Base-by-base conservation (phyloP, 1,139 yeast genomes). In the Debaryomycetaceae sp. region DNA sequence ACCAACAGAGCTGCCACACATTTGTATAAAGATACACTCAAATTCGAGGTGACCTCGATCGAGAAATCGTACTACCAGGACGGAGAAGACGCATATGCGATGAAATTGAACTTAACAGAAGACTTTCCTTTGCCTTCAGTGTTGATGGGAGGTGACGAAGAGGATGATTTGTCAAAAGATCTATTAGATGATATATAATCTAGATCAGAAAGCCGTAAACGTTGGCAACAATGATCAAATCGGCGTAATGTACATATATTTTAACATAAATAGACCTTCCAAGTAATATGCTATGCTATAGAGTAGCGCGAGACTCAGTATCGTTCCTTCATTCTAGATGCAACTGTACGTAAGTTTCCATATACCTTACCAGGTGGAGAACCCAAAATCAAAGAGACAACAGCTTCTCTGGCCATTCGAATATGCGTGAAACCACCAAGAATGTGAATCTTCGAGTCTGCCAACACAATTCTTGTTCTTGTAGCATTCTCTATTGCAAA, bases 291-390 rank as follows among this genome's bases (percentile, higher is more conserved):
- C 8, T 11, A 24, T 37, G 39, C 39, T 9, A 45, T 42, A 45
- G 41, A 39, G 36, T 41, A 31, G 34, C 40, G n/a, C 31, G 36
- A 22, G n/a, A 37, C 37, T 42, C 41, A 93, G 66, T 87, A 93
- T 60, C 98, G 82, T 70, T 95, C 99, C 74, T 95, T 93, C 85
- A 95, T 80, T 71, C 99, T 82, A 22, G 97, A 88, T 44, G 98
- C 96, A 56, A 95, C 95, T 38, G 96, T 90, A 70, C 99, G 87
- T 64, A 95, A 78, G 68, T 93, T 93, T 54, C 98, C 98, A 65
- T 93, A 93, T 48, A 93, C 97, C 70, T 93, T 93, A 51, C 98
- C 98, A 39, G 99, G 99, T 41, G 99, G 99, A 48, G 96, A 86
- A 71, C 99, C 99, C 60, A 93, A 79, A 71, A 93, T 93, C 62